Evolutionary conservation across 306 rosid species (phyloP), one percentile per base, ranked within the genome.

Genomic region (Acacia acuminata): DNA sequence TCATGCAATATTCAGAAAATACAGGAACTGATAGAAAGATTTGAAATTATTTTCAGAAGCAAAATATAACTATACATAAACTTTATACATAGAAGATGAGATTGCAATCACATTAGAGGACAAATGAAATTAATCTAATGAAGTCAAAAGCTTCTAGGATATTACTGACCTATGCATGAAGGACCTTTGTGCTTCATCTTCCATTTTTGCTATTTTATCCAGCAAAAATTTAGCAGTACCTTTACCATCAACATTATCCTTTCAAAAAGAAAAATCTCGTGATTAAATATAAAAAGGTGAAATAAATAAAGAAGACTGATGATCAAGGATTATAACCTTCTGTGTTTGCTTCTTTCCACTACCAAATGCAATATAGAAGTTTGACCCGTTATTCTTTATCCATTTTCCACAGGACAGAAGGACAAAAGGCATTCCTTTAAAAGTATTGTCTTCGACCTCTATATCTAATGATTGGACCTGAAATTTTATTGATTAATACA

Each of bases 101-200:
- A 60, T 51, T 27, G 27, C 30, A 72, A 64, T 34, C 12, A 47
- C 75, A 84, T 65, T 76, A 69, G 64, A 79, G 44, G 58, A 84
- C 64, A 60, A 75, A 48, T n/a, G 19, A 85, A 25, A 65, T 64
- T 34, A 65, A 70, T 67, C 63, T 38, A 67, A 77, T 30, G 42
- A 47, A 64, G 67, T 70, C 69, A 81, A 43, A 61, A 86, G 24
- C 44, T 79, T 71, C 72, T 32, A 43, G 68, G 25, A 87, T 82
- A 80, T 73, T 45, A 81, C 96, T 77, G 72, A 94, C 99, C 99
- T 85, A 82, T 96, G 99, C 99, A 96, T 96, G 80, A 96, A 94
- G 85, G 99, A 96, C 84, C 91, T 96, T 72, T 96, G 94, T 38
- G 99, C 99, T 84, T 94, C 98, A 55, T 91, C 82, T 88, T 96